Percentiles rank a stretch among this genome's conserved stretches.
Conservation (phyloP, 169 alveolate species). For the Babesia divergens region DNA sequence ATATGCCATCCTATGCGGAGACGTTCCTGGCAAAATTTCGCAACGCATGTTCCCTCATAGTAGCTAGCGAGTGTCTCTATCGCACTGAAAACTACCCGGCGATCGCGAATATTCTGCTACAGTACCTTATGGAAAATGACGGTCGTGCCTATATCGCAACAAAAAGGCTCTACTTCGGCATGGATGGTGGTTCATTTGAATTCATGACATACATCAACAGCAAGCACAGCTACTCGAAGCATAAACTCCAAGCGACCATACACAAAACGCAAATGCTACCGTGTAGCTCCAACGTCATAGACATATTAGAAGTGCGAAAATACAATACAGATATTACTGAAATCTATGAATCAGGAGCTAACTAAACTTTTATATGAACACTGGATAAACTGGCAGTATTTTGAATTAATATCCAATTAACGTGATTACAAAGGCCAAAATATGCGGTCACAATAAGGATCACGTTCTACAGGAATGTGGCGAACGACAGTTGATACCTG, state of each 20-base stretch:
- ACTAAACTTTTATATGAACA: no score
- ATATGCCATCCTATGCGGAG: not conserved
- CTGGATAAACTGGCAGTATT: no score
- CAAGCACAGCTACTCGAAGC: not conserved
- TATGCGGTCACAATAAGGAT: no score
- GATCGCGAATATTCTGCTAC: slow-evolving; percentile 15
- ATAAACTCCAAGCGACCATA: slow-evolving; percentile 17
- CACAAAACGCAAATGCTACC: slow-evolving; percentile 9
- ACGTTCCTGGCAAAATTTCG: not conserved
- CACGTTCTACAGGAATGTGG: no score
- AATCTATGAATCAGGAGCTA: no score
- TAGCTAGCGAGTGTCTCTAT: slow-evolving; percentile 58
- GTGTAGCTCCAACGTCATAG: slow-evolving; percentile 48
- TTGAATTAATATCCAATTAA: no score
- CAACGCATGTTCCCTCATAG: slow-evolving; percentile 11
- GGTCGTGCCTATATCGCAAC: slow-evolving; percentile 66
- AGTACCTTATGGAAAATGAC: slow-evolving; percentile 1
- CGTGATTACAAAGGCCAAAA: no score
- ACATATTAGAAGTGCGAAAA: slow-evolving; percentile 33
- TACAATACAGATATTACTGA: no score
- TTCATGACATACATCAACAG: slow-evolving; percentile 16
- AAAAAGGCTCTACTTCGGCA: slow-evolving; percentile 58
- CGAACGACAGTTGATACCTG: no score
- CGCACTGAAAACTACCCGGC: slow-evolving; percentile 42
- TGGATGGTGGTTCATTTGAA: slow-evolving; percentile 61